Conservation (phyloP, 257 asterid genomes). For the Cinchona pubescens region DNA sequence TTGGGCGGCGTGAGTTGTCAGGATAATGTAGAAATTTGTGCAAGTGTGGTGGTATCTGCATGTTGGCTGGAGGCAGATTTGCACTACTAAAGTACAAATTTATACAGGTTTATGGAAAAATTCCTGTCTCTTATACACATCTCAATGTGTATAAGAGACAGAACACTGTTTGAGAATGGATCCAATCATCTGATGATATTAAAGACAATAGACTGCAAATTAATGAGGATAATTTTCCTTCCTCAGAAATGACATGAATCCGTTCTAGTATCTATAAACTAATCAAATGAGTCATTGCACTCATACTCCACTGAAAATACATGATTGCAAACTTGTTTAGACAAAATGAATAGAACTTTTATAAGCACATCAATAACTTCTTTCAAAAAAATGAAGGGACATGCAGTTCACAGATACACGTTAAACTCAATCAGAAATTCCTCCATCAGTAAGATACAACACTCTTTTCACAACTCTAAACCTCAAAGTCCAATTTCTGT, state of each 20-base stretch:
- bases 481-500: background rate
- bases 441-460: background rate
- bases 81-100: background rate
- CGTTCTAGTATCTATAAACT: background rate
- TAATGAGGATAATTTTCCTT: background rate
- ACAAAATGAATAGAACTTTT: background rate
- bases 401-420: background rate
- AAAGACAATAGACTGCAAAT: background rate
- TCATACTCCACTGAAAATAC: background rate
- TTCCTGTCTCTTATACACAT: too few relatives aligned
- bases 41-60: background rate
- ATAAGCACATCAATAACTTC: background rate
- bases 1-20: conserved; percentile 17
- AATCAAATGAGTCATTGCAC: background rate
- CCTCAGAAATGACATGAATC: background rate
- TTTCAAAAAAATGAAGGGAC: background rate
- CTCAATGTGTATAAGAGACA: too few relatives aligned
- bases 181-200: background rate
- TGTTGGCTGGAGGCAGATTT: background rate
- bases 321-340: background rate
- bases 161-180: too few relatives aligned
- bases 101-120: background rate
- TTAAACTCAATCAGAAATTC: background rate
- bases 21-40: conserved; percentile 19
- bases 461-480: background rate